Conservation (phyloP, 2,329 filamentous ascomycete species). For the Trichoderma breve region DNA sequence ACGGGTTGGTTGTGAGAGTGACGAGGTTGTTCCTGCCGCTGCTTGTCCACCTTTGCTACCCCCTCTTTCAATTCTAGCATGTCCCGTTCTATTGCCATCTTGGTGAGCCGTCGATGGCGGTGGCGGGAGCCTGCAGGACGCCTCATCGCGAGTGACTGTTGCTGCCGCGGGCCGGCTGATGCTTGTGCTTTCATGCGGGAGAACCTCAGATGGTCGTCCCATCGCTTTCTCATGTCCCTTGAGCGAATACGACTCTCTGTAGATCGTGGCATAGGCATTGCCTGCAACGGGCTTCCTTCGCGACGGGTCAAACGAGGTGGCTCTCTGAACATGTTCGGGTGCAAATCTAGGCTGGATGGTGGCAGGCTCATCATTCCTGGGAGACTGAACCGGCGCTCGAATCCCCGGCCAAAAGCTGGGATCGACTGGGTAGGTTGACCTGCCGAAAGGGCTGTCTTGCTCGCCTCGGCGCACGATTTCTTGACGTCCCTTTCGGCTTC, state of each 20-base stretch:
- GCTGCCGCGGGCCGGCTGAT: not conserved
- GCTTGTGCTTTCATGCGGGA: not conserved
- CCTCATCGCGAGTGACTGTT: not conserved
- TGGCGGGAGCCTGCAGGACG: not conserved
- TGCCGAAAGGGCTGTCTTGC: not conserved
- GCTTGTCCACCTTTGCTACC: slow-evolving; percentile 15
- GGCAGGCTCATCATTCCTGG: not conserved
- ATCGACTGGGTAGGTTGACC: not conserved
- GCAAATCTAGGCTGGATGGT: not conserved
- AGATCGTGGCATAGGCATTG: not conserved
- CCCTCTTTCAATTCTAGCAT: slow-evolving; percentile 18
- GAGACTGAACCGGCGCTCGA: not conserved
- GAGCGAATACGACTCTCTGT: not conserved
- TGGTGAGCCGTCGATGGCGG: not conserved
- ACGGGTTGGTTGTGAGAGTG: not conserved
- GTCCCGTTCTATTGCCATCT: slow-evolving; percentile 22
- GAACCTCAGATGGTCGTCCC: not conserved
- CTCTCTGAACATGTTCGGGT: not conserved
- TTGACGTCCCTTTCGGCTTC: slow-evolving; percentile 21
- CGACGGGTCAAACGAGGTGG: not conserved
- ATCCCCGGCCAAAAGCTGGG: not conserved
- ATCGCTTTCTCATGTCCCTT: not conserved
- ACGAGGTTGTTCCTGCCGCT: not conserved
- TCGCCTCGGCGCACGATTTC: slow-evolving; percentile 19
- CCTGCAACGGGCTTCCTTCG: not conserved